Conservation (phyloP, 2,329 filamentous ascomycete genomes). For the Aspergillus phoenicis region DNA sequence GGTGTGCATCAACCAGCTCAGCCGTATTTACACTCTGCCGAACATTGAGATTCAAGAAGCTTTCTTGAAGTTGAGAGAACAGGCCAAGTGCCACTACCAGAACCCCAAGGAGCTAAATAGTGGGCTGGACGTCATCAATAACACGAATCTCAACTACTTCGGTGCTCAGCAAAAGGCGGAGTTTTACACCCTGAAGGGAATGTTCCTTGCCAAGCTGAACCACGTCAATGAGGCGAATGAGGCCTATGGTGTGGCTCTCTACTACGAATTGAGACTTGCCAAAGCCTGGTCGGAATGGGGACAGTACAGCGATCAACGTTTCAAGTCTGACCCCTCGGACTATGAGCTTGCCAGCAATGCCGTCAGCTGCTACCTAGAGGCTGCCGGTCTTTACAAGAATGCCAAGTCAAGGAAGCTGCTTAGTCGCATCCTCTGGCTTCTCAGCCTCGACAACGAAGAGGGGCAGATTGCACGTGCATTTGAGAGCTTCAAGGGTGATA, state of each 20-base stretch:
- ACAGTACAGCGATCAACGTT: conserved; percentile 94
- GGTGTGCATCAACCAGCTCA: conserved; percentile 95
- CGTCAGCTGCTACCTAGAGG: conserved; percentile 93
- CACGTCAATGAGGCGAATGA: conserved; percentile 90
- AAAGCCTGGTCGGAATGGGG: conserved; percentile 99
- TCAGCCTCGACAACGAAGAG: conserved; percentile 88
- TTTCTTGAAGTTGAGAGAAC: conserved; percentile 96
- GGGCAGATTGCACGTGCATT: conserved; percentile 83
- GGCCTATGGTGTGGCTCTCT: conserved; percentile 91
- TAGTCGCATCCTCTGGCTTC: conserved; percentile 88
- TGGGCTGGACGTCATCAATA: conserved; percentile 97
- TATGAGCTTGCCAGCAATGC: conserved; percentile 85
- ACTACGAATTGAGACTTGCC: conserved; percentile 91
- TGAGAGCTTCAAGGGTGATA: conserved; percentile 95
- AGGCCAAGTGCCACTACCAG: conserved; percentile 98
- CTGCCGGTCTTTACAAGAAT: conserved; percentile 94
- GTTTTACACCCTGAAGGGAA: conserved; percentile 98
- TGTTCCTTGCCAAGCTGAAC: conserved; percentile 94
- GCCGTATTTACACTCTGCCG: conserved; percentile 95
- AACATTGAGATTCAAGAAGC: conserved; percentile 99
- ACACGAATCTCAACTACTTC: conserved; percentile 98
- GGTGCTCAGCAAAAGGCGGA: conserved; percentile 94
- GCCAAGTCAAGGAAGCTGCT: conserved; percentile 93
- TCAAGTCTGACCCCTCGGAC: conserved; percentile 85
- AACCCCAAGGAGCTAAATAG: conserved; percentile 89